Base-by-base conservation (phyloP, 2,329 filamentous ascomycete species). In the Aspergillus sp. region DNA sequence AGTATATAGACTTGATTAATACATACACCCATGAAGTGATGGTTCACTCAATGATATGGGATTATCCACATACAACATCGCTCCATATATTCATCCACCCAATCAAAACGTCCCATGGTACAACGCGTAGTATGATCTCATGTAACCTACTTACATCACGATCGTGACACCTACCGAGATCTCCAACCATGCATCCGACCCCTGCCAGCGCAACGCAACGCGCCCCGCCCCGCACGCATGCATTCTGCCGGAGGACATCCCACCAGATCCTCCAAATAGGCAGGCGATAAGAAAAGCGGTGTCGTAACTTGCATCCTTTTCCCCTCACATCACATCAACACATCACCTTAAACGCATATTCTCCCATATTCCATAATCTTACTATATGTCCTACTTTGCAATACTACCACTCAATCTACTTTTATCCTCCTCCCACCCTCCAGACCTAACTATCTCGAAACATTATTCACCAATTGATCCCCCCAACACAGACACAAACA, bases 1-100 rank as follows among this genome's bases (percentile, higher is more conserved):
- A 45, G 53, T 55, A 55, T 55, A 55, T 59, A 59, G 51, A 59
- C 49, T 28, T 52, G 57, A 54, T 58, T 58, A 58, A 58, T 58
- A 52, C 21, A 38, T 41, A 58, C 45, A 49, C 45, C 23, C 57
- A 39, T 28, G 43, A n/a, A 23, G 21, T 32, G 51, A 19, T 13
- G 15, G 12, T 32, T 58, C 28, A 15, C 25, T 32, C 43, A 45
- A 47, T 36, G 51, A 59, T 45, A 41, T 55, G 25, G 25, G 25
- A 28, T 32, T 19, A 13, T 28, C 25, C 21, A 19, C 47, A 36
- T 36, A 36, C 32, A 13, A 36, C 32, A 36, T 15, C 4, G 28
- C 3, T 30, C 28, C 8, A 30, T 30, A 30, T 30, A 30, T 30
- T 13, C 32, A 36, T 36, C 32, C 32, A 13, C 12, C 32, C 32